Conservation (phyloP, 108 stramenopile genomes). For the Seminavis robusta region DNA sequence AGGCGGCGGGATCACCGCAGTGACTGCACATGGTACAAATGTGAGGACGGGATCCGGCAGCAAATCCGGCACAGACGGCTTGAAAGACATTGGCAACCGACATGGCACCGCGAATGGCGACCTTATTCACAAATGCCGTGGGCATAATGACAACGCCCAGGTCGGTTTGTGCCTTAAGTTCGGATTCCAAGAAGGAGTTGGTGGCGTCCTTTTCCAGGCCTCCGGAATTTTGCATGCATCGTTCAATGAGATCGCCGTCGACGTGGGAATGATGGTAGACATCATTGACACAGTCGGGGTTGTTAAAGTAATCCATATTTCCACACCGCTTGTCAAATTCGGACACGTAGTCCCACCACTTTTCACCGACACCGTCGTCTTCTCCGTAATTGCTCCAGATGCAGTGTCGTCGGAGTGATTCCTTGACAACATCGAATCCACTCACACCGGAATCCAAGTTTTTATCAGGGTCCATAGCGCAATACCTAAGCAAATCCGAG, state of each 20-base stretch:
- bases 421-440: constrained; percentile 90
- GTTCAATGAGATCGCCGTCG: constrained; percentile 57
- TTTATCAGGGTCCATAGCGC: constrained; percentile 88
- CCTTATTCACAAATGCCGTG: constrained; percentile 84
- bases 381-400: constrained; percentile 88
- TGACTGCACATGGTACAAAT: constrained; percentile 47
- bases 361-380: constrained; percentile 73
- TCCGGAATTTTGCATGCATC: constrained; percentile 80
- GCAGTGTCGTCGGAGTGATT: constrained; percentile 85
- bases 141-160: constrained; percentile 81
- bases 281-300: constrained; percentile 78
- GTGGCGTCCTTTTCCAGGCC: constrained; percentile 47
- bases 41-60: constrained; percentile 66
- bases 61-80: constrained; percentile 90
- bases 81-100: constrained; percentile 67
- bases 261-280: constrained; percentile 56
- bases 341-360: constrained; percentile 87
- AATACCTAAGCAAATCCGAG: too few relatives aligned
- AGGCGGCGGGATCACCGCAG: constrained; percentile 26
- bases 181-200: constrained; percentile 18
- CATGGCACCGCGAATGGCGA: constrained; percentile 80
- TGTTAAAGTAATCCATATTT: constrained; percentile 49
- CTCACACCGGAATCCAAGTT: constrained; percentile 80
- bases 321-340: constrained; percentile 72
- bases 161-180: constrained; percentile 48